Evolutionary conservation across 352 stramenopile genomes (phyloP).

Genomic region (Plasmopara halstedii): DNA sequence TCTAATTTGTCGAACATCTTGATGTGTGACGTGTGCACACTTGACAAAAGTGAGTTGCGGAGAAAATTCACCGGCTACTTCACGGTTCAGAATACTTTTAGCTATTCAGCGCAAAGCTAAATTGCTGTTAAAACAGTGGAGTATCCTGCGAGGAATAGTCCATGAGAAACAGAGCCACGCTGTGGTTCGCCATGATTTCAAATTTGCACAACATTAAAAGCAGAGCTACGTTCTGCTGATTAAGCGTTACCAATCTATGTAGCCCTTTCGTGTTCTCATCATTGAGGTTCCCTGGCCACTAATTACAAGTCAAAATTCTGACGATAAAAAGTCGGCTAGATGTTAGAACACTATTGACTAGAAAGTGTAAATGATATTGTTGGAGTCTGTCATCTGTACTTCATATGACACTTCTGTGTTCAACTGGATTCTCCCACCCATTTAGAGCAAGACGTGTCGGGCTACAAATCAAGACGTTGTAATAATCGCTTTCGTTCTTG

Average conservation of each 20-base stretch:
- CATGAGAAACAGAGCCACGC: conserved; percentile 4
- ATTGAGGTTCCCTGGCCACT: too few relatives aligned
- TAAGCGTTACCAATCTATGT: neutral
- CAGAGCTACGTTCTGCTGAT: neutral
- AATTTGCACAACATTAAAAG: neutral
- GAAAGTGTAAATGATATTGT: too few relatives aligned
- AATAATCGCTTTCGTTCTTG: neutral
- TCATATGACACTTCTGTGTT: too few relatives aligned
- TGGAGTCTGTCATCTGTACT: too few relatives aligned
- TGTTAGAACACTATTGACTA: too few relatives aligned
- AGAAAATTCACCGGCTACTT: conserved; percentile 20
- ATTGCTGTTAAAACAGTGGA: neutral
- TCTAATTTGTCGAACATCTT: conserved; percentile 1
- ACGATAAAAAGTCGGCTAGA: too few relatives aligned
- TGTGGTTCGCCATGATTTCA: too few relatives aligned
- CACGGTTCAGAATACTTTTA: conserved; percentile 12
- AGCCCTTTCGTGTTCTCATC: too few relatives aligned
- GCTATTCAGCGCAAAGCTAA: conserved; percentile 3
- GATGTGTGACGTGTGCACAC: conserved; percentile 20
- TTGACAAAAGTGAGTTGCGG: neutral
- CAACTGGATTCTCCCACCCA: neutral
- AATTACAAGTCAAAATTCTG: too few relatives aligned
- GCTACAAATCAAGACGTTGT: too few relatives aligned
- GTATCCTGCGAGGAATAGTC: neutral
- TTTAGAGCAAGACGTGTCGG: too few relatives aligned